These are phyloP conservation scores for Beauveria sp. DNA, from an alignment of 2,329 filamentous ascomycete genomes.

Conservation along the genomic window DNA sequence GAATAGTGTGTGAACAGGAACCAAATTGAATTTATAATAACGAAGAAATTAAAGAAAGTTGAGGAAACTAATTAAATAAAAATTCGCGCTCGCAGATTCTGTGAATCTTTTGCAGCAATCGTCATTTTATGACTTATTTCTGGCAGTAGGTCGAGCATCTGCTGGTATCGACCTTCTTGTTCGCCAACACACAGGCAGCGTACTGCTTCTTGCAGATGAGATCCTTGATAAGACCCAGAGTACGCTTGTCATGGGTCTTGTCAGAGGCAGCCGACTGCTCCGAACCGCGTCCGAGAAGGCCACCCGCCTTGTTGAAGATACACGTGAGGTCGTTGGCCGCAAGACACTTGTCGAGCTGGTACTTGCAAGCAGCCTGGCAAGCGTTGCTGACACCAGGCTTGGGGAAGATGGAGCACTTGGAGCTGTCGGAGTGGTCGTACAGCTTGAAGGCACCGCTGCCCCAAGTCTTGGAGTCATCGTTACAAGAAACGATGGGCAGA, in stretches of 20 bases:
- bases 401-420: constrained; percentile 4
- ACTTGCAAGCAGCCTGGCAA: constrained; percentile 9
- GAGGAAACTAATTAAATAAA: background rate
- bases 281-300: background rate
- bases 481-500: constrained; percentile 9
- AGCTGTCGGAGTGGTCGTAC: background rate
- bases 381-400: constrained; percentile 1
- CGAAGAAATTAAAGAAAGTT: background rate
- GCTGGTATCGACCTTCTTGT: background rate
- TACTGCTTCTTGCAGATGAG: constrained; percentile 10
- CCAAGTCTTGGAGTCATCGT: background rate
- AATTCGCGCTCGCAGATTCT: background rate
- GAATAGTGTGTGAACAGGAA: background rate
- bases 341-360: constrained; percentile 7
- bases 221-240: constrained; percentile 2
- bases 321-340: background rate
- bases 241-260: constrained; percentile 6
- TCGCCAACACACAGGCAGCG: constrained; percentile 7
- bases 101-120: background rate
- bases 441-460: constrained; percentile 1
- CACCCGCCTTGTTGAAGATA: constrained; percentile 1
- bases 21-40: background rate
- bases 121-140: background rate
- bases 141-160: background rate
- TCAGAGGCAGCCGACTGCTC: background rate